Percentiles rank a stretch among this genome's conserved stretches.
These are phyloP conservation scores for Saturnispora kantuleensis DNA, from an alignment of 805 yeast species.

Conservation along the genomic window DNA sequence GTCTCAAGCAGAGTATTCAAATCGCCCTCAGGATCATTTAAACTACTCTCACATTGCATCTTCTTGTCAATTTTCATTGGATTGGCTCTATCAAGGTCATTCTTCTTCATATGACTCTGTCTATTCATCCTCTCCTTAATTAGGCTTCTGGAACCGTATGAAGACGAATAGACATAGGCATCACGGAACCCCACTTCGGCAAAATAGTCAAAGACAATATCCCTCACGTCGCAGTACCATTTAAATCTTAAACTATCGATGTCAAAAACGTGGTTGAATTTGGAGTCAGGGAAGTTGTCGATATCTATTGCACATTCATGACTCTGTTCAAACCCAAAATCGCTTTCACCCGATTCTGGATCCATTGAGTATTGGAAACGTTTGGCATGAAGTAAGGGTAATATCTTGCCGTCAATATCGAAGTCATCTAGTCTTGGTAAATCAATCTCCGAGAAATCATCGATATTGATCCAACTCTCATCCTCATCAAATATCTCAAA, in stretches of 20 bases:
- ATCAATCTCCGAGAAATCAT: constrained; percentile 53
- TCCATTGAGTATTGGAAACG: constrained; percentile 60
- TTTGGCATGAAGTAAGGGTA: constrained; percentile 62
- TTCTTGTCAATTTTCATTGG: not conserved
- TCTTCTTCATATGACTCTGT: not conserved
- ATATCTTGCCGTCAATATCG: constrained; percentile 34
- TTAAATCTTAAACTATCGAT: constrained; percentile 63
- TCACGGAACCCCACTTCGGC: constrained; percentile 37
- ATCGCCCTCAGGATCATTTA: constrained; percentile 14
- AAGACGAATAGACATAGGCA: constrained; percentile 31
- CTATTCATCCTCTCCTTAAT: constrained; percentile 7
- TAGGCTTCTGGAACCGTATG: constrained; percentile 22
- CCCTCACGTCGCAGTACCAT: constrained; percentile 68
- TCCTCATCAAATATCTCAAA: constrained; percentile 42
- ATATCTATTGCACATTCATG: constrained; percentile 56
- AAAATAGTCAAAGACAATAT: constrained; percentile 51
- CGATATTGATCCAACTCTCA: constrained; percentile 48
- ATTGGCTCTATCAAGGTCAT: not conserved
- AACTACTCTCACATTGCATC: not conserved
- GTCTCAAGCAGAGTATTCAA: constrained; percentile 46
- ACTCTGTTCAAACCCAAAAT: constrained; percentile 42
- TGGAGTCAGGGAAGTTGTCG: constrained; percentile 17
- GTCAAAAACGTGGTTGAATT: constrained; percentile 58
- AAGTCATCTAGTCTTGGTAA: constrained; percentile 29
- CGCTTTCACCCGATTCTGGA: constrained; percentile 24